Base-by-base conservation (phyloP, 2,329 filamentous ascomycete genomes). In the Polytolypa hystricis region DNA sequence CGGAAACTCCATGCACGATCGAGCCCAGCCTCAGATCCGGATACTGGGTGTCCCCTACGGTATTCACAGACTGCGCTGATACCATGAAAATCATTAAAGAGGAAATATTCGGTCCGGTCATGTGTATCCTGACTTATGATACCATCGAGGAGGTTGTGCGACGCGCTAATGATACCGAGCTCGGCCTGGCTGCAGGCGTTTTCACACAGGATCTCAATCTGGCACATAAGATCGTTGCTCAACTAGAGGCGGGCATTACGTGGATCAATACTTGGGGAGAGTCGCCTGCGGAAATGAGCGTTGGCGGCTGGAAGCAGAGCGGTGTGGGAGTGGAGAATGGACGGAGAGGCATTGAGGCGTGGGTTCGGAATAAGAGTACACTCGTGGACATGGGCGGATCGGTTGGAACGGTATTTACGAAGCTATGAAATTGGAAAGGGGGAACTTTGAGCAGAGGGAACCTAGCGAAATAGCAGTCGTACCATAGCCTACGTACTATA, bases 241-340 rank as follows among this genome's bases (percentile, higher is more conserved):
- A 74, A 51, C 64, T 93, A 4, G 72, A 93, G 53, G 84, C 84
- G 0, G 85, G 85, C 21, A 93, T 93, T 51, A 93, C 84, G 1
- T 93, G 85, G 85, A 71, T 93, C 35, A 93, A 93, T 57, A 86
- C 83, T 0, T 93, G 86, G 86, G 85, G 86, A n/a, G 85, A 93
- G 64, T 80, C 74, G 33, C 85, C 85, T 0, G 84, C 86, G 0
- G 85, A 93, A 66, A 93, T 93, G 86, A 81, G 81, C 2, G 85
- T 93, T 0, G 85, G 85, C 7, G 85, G 85, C 0, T 93, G 85
- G 86, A 93, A 93, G 67, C 72, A 82, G 70, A 93, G 84, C 54
- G 86, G 86, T 21, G 64, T 93, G 7, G 85, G 85, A 0, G 78
- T 93, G 2, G 85, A 93, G 68, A 94, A 94, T 57, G 86, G 85